These are phyloP conservation scores for Nakaseomyces kungkrabaensis DNA, from an alignment of 1,139 yeast species.

Conservation along the genomic window DNA sequence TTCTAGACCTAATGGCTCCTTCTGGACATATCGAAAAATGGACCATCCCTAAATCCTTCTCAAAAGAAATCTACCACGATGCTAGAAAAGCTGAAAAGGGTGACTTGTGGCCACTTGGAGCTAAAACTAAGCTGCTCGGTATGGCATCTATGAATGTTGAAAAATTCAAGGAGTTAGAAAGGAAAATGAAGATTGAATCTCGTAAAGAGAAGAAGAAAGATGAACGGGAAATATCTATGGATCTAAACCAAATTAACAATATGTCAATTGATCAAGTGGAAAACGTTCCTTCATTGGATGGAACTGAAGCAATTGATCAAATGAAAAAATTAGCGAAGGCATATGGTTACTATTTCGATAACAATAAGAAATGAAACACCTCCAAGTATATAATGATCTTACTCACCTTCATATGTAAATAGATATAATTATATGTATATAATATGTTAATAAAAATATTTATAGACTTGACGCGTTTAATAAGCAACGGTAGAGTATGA, in stretches of 20 bases:
- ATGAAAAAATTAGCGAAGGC: constrained; percentile 1
- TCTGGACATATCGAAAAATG: constrained; percentile 75
- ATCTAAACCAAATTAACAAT: not conserved
- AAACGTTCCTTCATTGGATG: not conserved
- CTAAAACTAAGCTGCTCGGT: constrained; percentile 44
- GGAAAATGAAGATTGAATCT: constrained; percentile 21
- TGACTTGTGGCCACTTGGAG: constrained; percentile 83
- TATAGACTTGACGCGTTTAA: not conserved
- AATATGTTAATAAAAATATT: not conserved
- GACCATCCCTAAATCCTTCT: constrained; percentile 75
- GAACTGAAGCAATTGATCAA: not conserved
- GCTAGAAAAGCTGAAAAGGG: constrained; percentile 78
- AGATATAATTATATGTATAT: not conserved
- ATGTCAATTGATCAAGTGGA: not conserved
- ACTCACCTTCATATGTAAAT: not conserved
- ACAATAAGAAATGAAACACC: not conserved
- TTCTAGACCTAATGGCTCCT: constrained; percentile 69
- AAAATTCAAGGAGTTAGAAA: constrained; percentile 24
- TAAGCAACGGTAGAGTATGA: no score
- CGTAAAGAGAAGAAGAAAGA: constrained; percentile 10
- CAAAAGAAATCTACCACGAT: constrained; percentile 73
- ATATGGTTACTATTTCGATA: constrained; percentile 2
- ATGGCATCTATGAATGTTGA: constrained; percentile 25
- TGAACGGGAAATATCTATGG: not conserved
- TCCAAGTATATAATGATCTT: not conserved